Evolutionary conservation across 257 asterid genomes (phyloP), one percentile per base, ranked within the genome.

Genomic region (Mentha longifolia): DNA sequence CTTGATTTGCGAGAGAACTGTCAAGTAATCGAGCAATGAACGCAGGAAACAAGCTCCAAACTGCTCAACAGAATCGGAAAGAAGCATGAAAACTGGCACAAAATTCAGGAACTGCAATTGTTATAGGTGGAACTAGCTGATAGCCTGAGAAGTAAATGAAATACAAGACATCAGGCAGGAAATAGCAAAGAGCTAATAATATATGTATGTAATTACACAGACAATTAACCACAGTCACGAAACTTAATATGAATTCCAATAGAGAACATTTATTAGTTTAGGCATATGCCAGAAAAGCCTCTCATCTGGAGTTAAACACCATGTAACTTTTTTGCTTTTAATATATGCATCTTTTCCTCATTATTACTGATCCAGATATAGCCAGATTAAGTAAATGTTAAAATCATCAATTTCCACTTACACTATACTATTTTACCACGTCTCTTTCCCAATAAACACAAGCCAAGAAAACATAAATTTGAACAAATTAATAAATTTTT

Each of bases 81-180:
- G 58, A 65, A 42, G 30, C 65, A 43, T 43, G 47, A 72, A 72
- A 22, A 59, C 72, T 25, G 67, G 61, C 31, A 58, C 33, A 17
- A 17, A 70, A 74, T 67, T 55, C 28, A 31, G 68, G 28, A 59
- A 65, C 74, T 70, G 66, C 73, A 64, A 63, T 71, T 20, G n/a
- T 30, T 58, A 78, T 46, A 52, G 33, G 60, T 16, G 58, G 46
- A 17, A 68, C 69, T 42, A 72, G 66, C 77, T 17, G 16, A 25
- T 3, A 22, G 39, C 61, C 39, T 25, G 60, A 66, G 39, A 65
- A 43, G 61, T 19, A 28, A 54, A 81, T 43, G 59, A 67, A 67
- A 74, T 9, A 67, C 22, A 17, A 7, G 64, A 68, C 22, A 60
- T 65, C 51, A 54, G 65, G 30, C 30, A 66, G 31, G 72, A 58